These are phyloP conservation scores for Nannizziopsis arthrosporioides DNA, from an alignment of 2,329 filamentous ascomycete species.

Conservation along the genomic window DNA sequence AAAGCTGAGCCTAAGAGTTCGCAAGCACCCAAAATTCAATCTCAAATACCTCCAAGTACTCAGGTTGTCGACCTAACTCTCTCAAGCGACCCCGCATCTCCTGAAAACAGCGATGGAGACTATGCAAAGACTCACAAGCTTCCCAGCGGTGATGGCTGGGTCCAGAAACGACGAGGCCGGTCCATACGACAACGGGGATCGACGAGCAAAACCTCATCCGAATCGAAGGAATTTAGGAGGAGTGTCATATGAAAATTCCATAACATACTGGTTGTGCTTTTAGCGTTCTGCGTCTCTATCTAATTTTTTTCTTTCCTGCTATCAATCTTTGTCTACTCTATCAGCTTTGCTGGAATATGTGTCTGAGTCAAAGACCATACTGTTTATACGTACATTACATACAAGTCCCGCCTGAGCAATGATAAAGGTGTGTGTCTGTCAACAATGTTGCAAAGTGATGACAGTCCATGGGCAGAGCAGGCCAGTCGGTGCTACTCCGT, in stretches of 20 bases:
- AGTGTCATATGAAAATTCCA: slow-evolving; percentile 4
- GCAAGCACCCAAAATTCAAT: not conserved
- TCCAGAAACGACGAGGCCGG: slow-evolving; percentile 16
- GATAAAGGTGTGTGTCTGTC: too few species aligned
- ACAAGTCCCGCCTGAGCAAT: too few species aligned
- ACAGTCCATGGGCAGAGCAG: too few species aligned
- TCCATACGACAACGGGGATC: not conserved
- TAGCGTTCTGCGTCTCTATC: not conserved
- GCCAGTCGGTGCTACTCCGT: too few species aligned
- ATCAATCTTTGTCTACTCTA: too few species aligned
- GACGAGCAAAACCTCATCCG: not conserved
- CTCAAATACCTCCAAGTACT: slow-evolving; percentile 14
- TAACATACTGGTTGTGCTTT: not conserved
- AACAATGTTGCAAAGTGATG: too few species aligned
- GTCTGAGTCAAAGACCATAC: not conserved
- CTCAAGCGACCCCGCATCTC: slow-evolving; percentile 24
- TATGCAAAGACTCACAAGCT: slow-evolving; percentile 23
- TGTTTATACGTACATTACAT: not conserved
- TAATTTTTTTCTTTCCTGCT: not conserved
- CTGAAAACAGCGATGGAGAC: slow-evolving; percentile 22
- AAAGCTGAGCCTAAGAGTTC: slow-evolving; percentile 7
- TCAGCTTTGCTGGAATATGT: too few species aligned
- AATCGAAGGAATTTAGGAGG: not conserved
- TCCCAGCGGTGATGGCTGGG: slow-evolving; percentile 22
- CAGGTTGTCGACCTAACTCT: slow-evolving; percentile 29